Base-by-base conservation (phyloP, 805 yeast genomes). In the Metschnikowia vanudenii region DNA sequence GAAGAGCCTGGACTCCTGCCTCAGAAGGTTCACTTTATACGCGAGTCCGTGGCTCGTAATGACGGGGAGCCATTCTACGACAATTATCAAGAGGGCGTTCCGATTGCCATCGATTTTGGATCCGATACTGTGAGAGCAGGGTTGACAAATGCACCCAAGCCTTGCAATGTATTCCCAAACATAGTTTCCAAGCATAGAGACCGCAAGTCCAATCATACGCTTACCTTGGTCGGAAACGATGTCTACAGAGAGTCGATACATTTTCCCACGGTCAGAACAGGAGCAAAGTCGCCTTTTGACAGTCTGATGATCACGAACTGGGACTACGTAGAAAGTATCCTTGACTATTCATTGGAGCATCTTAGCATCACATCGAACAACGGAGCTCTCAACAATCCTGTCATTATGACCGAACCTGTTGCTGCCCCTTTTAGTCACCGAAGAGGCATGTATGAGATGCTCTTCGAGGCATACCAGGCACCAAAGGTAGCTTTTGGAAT, bases 51-150 rank as follows among this genome's bases (percentile, higher is more conserved):
- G 7, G 62, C 70, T 1, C 74, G 78, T 0, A 16, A 50, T 1
- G 57, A 53, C 1, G 63, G 75, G 2, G 81, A 80, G 60, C 77
- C 80, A 0, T 73, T 79, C 63, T 66, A 69, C 54, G 43, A 64
- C 13, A 69, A 72, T 40, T 85, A 85, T 67, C 58, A 65, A 33
- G 40, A 68, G 1, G 80, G 80, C 2, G 73, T 75, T 1, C 97
- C 99, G 2, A 86, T 94, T 44, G 96, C 92, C 12, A 72, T 94
- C 9, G 99, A 94, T 67, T 73, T 94, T 45, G 99, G 98, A 1
- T 68, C 88, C 7, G 73, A 79, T 38, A 62, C 69, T 20, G 67
- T 81, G 36, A 75, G 85, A 56, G 74, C 81, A 1, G 95, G 95
- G 0, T 67, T 81, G 45, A 73, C 82, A 13, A 75, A 71, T 39